These are phyloP conservation scores for Coelastrella sp. DNA, from an alignment of 139 green algal genomes.

Conservation along the genomic window DNA sequence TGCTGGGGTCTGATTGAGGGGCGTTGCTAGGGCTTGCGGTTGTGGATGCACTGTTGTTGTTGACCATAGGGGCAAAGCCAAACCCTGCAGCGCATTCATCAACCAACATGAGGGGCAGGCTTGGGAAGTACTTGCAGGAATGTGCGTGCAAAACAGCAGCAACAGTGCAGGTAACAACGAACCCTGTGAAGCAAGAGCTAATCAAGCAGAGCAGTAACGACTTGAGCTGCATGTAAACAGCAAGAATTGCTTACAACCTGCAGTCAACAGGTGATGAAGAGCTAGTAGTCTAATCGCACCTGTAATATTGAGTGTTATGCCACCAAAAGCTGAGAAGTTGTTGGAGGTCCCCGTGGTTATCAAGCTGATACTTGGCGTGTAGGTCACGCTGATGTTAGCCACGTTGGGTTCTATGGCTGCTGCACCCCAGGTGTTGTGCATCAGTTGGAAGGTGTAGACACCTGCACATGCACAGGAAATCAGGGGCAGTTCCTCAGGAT, in stretches of 20 bases:
- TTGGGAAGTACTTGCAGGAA: neutral
- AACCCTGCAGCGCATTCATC: neutral
- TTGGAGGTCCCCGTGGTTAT: neutral
- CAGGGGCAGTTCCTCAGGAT: neutral
- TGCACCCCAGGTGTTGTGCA: constrained; percentile 15
- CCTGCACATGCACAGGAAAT: neutral
- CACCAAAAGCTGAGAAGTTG: constrained; percentile 17
- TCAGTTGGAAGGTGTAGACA: constrained; percentile 13
- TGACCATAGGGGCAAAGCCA: constrained; percentile 9
- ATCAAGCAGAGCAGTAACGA: too few species aligned
- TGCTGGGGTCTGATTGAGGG: neutral
- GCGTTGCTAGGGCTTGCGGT: neutral
- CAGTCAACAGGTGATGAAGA: neutral
- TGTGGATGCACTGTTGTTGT: neutral
- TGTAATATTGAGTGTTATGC: neutral
- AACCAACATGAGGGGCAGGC: neutral
- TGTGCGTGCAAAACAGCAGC: neutral
- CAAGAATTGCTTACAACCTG: neutral
- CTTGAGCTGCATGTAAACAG: too few species aligned
- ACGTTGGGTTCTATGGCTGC: neutral
- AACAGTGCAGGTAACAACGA: neutral
- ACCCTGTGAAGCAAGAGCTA: neutral
- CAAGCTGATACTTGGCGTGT: neutral
- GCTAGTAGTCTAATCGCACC: neutral
- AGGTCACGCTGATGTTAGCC: constrained; percentile 4